Conservation (phyloP, 345 rosid genomes). For the Eucalyptus sp. region DNA sequence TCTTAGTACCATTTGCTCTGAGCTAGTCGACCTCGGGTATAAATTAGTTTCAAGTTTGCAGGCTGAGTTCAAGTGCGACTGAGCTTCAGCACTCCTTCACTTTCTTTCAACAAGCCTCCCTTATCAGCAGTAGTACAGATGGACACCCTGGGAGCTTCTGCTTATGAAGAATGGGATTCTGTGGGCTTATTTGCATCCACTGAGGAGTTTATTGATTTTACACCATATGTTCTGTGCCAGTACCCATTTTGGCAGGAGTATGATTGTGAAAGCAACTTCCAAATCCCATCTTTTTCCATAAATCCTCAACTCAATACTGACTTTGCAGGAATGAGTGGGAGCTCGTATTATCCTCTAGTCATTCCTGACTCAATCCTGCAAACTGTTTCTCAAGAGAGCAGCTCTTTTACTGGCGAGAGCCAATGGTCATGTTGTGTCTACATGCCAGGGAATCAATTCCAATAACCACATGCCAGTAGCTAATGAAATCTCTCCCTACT, state of each 20-base stretch:
- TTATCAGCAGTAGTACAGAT: background rate
- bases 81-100: background rate
- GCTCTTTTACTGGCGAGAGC: background rate
- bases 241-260: constrained; percentile 9
- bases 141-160: constrained; percentile 30
- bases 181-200: constrained; percentile 18
- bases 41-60: constrained; percentile 3
- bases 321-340: background rate
- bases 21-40: background rate
- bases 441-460: background rate
- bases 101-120: background rate
- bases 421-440: background rate
- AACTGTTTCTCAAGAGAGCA: constrained; percentile 9
- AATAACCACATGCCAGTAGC: background rate
- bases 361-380: constrained; percentile 1
- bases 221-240: constrained; percentile 9
- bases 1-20: constrained; percentile 10
- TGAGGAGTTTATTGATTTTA: constrained; percentile 15
- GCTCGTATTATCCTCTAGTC: constrained; percentile 5
- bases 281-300: background rate
- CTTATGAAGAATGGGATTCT: constrained; percentile 36
- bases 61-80: background rate
- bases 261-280: background rate
- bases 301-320: constrained; percentile 4
- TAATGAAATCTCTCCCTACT: background rate